These are phyloP conservation scores for Tetrapisispora taiwanensis DNA, from an alignment of 805 yeast species.

Conservation along the genomic window DNA sequence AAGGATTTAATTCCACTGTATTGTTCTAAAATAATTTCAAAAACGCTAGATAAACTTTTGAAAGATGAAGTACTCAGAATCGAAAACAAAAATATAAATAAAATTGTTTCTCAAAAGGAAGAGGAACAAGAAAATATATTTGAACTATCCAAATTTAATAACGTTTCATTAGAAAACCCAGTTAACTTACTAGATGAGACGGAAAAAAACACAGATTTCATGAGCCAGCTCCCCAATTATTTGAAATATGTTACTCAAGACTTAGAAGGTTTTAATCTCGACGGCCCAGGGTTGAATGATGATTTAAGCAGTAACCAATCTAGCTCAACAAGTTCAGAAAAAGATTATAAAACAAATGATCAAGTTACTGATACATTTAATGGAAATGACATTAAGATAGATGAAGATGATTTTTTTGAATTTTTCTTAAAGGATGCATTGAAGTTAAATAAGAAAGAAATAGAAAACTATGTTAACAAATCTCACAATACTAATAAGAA, in stretches of 20 bases:
- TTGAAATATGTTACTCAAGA: not conserved
- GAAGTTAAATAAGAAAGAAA: conserved; percentile 36
- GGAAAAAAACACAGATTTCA: conserved; percentile 6
- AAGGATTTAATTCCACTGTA: conserved; percentile 3
- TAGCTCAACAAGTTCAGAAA: not conserved
- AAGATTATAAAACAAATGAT: not conserved
- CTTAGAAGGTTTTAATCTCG: conserved; percentile 22
- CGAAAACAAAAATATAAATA: not conserved
- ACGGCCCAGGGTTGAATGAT: conserved; percentile 49
- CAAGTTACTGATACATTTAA: conserved; percentile 18
- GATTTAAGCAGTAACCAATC: conserved; percentile 43
- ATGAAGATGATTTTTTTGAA: conserved; percentile 64
- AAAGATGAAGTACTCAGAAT: not conserved
- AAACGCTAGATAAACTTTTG: conserved; percentile 6
- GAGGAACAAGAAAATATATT: not conserved
- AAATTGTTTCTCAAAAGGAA: not conserved
- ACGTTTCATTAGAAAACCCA: not conserved
- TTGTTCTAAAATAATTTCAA: conserved; percentile 10
- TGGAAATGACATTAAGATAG: conserved; percentile 36
- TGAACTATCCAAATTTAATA: not conserved
- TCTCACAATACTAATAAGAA: conserved; percentile 2
- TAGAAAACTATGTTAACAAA: conserved; percentile 29
- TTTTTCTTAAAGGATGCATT: conserved; percentile 48
- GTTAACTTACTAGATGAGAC: not conserved
- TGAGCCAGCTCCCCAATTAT: conserved; percentile 3